Conservation (phyloP, 2,329 filamentous ascomycete genomes). For the Xylariaceae sp. region DNA sequence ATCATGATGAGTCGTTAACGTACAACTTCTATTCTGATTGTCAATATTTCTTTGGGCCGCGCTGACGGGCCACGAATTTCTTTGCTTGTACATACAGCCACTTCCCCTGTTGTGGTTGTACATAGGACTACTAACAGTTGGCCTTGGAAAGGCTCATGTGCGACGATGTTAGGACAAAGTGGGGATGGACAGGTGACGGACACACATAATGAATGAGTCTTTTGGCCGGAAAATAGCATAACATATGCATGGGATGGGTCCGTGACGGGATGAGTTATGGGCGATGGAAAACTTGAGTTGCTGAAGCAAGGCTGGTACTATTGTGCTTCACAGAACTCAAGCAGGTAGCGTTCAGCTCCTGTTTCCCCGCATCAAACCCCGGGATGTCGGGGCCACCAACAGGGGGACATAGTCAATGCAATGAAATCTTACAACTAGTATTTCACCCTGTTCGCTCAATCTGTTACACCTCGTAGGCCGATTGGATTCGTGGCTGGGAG, state of each 20-base stretch:
- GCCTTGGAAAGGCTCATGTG: conserved; percentile 4
- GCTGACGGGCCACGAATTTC: neutral
- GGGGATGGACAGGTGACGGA: neutral
- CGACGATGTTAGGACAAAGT: conserved; percentile 6
- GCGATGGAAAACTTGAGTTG: neutral
- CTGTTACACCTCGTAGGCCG: too few relatives aligned
- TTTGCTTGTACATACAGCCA: conserved; percentile 17
- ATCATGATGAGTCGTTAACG: neutral
- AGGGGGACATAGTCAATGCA: neutral
- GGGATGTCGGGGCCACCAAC: neutral
- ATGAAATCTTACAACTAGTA: neutral
- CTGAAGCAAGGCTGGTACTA: neutral
- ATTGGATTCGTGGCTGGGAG: too few relatives aligned
- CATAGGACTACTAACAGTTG: conserved; percentile 2
- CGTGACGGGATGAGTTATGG: neutral
- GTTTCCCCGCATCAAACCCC: neutral
- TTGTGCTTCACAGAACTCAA: neutral
- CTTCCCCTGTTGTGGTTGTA: conserved; percentile 4
- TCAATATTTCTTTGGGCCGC: conserved; percentile 13
- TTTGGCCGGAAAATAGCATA: neutral
- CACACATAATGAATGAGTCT: neutral
- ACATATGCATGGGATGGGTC: neutral
- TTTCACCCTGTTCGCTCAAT: too few relatives aligned
- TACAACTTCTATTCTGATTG: conserved; percentile 4
- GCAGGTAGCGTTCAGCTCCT: neutral